Percentiles rank a stretch among this genome's conserved stretches.
Conservation (phyloP, 2,329 filamentous ascomycete genomes). For the Sporothrix brunneoviolacea region DNA sequence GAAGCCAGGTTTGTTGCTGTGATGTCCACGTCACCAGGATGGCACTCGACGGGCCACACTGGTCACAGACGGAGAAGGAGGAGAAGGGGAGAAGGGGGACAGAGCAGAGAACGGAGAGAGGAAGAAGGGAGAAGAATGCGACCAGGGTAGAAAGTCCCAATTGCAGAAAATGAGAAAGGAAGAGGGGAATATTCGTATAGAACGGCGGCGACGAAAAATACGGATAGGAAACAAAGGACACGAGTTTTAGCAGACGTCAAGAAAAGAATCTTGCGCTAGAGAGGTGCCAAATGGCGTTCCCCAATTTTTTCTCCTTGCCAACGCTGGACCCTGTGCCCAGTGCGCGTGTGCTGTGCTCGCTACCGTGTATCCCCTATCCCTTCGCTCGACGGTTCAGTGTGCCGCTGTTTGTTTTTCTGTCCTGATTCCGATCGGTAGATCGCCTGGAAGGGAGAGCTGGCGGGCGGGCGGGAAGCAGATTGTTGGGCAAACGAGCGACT, state of each 20-base stretch:
- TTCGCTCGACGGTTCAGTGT: neutral
- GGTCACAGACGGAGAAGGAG: constrained; percentile 12
- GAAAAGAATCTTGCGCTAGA: constrained; percentile 15
- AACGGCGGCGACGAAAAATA: constrained; percentile 3
- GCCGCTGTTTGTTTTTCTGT: neutral
- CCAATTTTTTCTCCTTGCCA: constrained; percentile 13
- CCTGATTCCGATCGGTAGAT: constrained; percentile 5
- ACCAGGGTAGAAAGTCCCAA: neutral
- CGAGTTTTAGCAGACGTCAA: constrained; percentile 8
- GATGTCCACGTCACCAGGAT: constrained; percentile 22
- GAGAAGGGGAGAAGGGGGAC: neutral
- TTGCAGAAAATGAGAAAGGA: neutral
- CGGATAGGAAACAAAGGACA: constrained; percentile 12
- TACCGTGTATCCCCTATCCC: neutral
- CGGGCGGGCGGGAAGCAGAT: neutral
- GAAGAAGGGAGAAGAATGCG: neutral
- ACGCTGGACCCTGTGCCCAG: neutral
- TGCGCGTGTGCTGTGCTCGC: constrained; percentile 1
- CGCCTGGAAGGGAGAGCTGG: neutral
- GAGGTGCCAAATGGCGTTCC: constrained; percentile 14
- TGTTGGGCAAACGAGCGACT: no score
- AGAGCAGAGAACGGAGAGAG: neutral
- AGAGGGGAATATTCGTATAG: neutral
- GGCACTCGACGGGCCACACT: constrained; percentile 20
- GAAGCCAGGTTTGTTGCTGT: constrained; percentile 43